A percentile compares a stretch with the other conserved stretches of the same genome.
phyloP scores from a whole-genome alignment of 345 rosid species.

The Viola odorata region DNA sequence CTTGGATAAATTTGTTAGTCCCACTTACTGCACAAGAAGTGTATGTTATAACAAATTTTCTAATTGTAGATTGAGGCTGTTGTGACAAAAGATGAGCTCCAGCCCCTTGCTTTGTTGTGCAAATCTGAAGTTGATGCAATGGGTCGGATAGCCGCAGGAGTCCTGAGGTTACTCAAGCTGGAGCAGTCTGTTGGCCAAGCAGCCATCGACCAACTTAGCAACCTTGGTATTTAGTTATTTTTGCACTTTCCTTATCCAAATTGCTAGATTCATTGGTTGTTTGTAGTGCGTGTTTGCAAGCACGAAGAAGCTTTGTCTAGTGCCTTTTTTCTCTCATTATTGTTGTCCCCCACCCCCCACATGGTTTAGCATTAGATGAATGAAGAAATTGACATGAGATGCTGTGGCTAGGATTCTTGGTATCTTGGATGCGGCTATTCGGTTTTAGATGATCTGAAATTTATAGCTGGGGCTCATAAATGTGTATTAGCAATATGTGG shows the following conservation, averaged over 20 bases:
- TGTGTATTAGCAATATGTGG: too few relatives aligned
- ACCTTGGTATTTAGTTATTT: conserved; percentile 54
- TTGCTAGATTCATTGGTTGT: background rate
- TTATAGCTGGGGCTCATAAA: too few relatives aligned
- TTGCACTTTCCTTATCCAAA: background rate
- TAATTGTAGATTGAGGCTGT: conserved; percentile 68
- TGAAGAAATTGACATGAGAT: background rate
- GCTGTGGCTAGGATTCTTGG: background rate
- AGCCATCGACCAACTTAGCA: conserved; percentile 80
- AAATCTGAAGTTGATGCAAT: conserved; percentile 86
- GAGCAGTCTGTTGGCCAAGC: conserved; percentile 76
- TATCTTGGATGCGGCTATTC: background rate
- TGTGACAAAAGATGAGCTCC: conserved; percentile 85
- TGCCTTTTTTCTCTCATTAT: background rate
- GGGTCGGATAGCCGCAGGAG: conserved; percentile 88
- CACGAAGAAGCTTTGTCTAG: background rate
- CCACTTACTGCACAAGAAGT: conserved; percentile 4
- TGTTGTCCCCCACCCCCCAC: background rate
- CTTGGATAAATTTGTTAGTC: conserved; percentile 15
- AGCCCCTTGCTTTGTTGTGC: conserved; percentile 68
- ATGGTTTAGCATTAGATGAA: background rate
- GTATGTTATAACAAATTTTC: conserved; percentile 5
- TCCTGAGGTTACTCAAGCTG: conserved; percentile 77
- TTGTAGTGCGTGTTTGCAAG: background rate
- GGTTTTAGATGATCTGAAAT: too few relatives aligned